Evolutionary conservation across 2,329 filamentous ascomycete species (phyloP).

Genomic region (Boeremia exigua): DNA sequence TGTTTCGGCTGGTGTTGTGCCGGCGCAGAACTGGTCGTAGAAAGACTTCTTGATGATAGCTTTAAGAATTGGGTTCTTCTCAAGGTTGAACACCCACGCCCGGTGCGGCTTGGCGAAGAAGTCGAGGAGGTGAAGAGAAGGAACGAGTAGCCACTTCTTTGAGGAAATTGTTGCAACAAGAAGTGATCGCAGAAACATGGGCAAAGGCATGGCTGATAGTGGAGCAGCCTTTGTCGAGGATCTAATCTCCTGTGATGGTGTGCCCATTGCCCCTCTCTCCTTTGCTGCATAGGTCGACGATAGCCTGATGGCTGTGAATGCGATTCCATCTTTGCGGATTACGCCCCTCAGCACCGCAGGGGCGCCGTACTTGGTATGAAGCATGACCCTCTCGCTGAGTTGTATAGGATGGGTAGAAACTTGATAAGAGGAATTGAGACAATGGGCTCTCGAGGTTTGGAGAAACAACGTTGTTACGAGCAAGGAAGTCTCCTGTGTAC

Average conservation of each 20-base stretch:
- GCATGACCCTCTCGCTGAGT: background rate
- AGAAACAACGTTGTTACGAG: background rate
- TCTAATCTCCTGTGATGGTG: conserved; percentile 12
- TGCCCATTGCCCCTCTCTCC: background rate
- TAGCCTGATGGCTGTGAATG: conserved; percentile 9
- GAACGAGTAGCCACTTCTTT: conserved; percentile 50
- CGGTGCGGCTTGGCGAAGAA: conserved; percentile 49
- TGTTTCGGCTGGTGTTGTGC: conserved; percentile 74
- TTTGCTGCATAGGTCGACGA: conserved; percentile 14
- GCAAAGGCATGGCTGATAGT: conserved; percentile 35
- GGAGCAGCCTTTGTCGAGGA: conserved; percentile 11
- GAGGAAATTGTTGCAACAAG: conserved; percentile 57
- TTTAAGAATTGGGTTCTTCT: conserved; percentile 75
- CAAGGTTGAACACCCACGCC: conserved; percentile 61
- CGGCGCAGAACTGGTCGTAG: conserved; percentile 90
- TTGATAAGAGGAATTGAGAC: background rate
- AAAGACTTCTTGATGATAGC: conserved; percentile 78
- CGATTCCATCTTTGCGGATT: conserved; percentile 10
- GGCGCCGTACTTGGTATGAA: conserved; percentile 14
- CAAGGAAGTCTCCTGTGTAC: background rate
- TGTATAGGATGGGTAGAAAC: background rate
- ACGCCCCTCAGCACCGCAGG: conserved; percentile 14
- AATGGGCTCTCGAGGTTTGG: background rate
- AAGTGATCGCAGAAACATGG: conserved; percentile 39
- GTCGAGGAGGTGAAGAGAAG: conserved; percentile 47